Evolutionary conservation across 805 yeast genomes (phyloP), one percentile per base, ranked within the genome.

Genomic region (Candida silvicultrix): DNA sequence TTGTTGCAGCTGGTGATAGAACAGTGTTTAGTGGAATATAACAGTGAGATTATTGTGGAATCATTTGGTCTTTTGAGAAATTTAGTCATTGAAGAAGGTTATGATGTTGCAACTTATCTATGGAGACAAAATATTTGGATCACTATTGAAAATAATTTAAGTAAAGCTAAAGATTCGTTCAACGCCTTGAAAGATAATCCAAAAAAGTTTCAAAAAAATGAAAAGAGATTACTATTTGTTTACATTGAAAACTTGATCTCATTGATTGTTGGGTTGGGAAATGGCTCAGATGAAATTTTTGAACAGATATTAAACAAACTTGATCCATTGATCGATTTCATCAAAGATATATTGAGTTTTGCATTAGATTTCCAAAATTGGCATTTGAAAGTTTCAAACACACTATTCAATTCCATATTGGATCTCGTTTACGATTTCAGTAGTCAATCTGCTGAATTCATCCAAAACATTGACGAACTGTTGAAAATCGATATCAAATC

Each of bases 61-160:
- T 73, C 92, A 1, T 83, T 80, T 55, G 97, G 96, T 1, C 68
- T 92, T 21, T 67, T 94, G 51, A 76, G 96, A 60, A 89, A 85
- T 59, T 59, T 92, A 46, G 83, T 85, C 3, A 71, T 88, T 44
- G 96, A 88, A 58, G 96, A 89, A 65, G 97, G 97, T 19, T 83
- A 87, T 55, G 95, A 88, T 51, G 75, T 88, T 34, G 80, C 89
- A 23, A 76, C 78, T 19, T 79, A 77, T 61, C 62, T 86, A 45
- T 85, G 95, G 86, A 77, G 97, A 59, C 79, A 80, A 16, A 80
- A 85, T 50, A 79, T 92, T 38, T 83, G 96, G 85, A 70, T 75
- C 0, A 66, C 76, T 23, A 71, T 89, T 37, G 76, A 73, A 41
- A 51, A 61, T 5, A 76, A 81, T 2, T 65, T 87, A 39, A 60